A percentile compares a stretch with the other conserved stretches of the same genome.
These are phyloP conservation scores for Rhizopogon sp. DNA, from an alignment of 768 basidiomycete species.

Conservation along the genomic window DNA sequence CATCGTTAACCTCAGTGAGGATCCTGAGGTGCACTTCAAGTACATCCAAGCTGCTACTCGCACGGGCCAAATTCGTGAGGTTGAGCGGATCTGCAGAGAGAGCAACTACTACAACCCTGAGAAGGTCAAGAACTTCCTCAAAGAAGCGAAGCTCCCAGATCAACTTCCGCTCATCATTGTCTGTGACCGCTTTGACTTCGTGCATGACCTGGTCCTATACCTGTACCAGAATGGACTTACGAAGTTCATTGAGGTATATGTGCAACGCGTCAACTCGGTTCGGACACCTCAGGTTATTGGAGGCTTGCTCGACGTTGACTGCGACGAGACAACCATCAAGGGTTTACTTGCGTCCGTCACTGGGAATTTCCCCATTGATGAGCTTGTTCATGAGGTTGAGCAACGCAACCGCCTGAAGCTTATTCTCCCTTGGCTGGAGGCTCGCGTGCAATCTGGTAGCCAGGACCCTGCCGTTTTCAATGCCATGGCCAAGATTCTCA, in stretches of 20 bases:
- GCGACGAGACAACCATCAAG: constrained; percentile 95
- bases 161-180: constrained; percentile 99
- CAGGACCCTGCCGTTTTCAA: constrained; percentile 95
- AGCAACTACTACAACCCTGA: constrained; percentile 98
- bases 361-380: constrained; percentile 96
- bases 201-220: constrained; percentile 97
- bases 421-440: constrained; percentile 96
- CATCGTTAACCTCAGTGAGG: constrained; percentile 93
- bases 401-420: constrained; percentile 93
- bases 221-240: constrained; percentile 96
- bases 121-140: constrained; percentile 99
- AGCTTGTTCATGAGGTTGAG: constrained; percentile 96
- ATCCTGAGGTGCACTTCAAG: constrained; percentile 98
- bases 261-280: constrained; percentile 95
- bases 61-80: constrained; percentile 97
- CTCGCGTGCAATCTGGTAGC: constrained; percentile 87
- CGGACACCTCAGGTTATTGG: constrained; percentile 97
- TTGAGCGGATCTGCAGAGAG: constrained; percentile 97
- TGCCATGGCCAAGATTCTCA: constrained; percentile 96
- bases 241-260: constrained; percentile 99
- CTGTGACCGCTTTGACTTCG: constrained; percentile 99
- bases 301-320: constrained; percentile 95
- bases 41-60: constrained; percentile 98
- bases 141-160: constrained; percentile 94
- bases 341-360: constrained; percentile 89